Conservation (phyloP, 78 protist genomes). For the Acrasis kona region DNA sequence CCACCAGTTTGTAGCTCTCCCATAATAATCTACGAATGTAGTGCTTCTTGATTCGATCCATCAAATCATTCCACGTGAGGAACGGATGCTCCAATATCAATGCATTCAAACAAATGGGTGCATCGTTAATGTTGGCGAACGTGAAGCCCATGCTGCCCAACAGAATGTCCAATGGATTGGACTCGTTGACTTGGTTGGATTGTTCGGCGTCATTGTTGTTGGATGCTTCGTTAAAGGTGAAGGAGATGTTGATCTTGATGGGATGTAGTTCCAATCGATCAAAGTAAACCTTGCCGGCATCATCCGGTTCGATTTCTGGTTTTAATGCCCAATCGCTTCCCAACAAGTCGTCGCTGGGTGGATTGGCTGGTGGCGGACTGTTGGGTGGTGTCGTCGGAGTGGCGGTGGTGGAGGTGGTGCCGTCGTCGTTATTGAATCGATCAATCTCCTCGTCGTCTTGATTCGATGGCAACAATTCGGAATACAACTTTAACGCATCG, state of each 20-base stretch:
- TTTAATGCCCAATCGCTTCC: neutral
- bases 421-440: neutral
- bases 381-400: no score
- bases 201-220: neutral
- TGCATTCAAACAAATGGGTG: slow-evolving; percentile 1
- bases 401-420: no score
- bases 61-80: neutral
- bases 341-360: no score
- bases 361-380: no score
- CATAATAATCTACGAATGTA: slow-evolving; percentile 25
- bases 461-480: neutral
- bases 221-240: neutral
- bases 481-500: neutral
- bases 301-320: neutral
- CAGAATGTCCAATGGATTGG: neutral
- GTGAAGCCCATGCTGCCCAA: neutral
- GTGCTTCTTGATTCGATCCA: slow-evolving; percentile 3
- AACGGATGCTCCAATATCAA: neutral
- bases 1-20: slow-evolving; percentile 51
- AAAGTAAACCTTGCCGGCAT: neutral
- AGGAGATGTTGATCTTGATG: neutral
- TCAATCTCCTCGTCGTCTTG: neutral
- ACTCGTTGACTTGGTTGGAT: no score
- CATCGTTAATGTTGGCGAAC: neutral
- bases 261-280: neutral